Percentiles rank a stretch among this genome's conserved stretches.
These are phyloP conservation scores for Anthracocystis walkeri DNA, from an alignment of 1,284 basidiomycete species.

Conservation along the genomic window DNA sequence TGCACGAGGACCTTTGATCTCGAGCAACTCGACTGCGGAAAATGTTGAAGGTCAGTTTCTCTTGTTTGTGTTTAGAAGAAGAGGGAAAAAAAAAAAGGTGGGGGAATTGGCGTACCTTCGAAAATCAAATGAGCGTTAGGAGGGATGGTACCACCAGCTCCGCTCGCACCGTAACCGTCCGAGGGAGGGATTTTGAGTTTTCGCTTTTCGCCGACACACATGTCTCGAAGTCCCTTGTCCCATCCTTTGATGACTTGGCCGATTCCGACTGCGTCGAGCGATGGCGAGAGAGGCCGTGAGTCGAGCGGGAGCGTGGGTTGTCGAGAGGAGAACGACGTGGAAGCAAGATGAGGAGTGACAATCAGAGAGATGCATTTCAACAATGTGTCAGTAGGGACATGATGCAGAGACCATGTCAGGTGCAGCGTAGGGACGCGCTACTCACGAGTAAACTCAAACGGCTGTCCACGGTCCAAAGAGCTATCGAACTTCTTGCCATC, in stretches of 20 bases:
- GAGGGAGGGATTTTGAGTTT: slow-evolving; percentile 73
- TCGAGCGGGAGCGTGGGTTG: no score
- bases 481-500: slow-evolving; percentile 85
- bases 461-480: slow-evolving; percentile 75
- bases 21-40: slow-evolving; percentile 47
- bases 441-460: slow-evolving; percentile 72
- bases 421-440: neutral
- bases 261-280: slow-evolving; percentile 74
- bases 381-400: no score
- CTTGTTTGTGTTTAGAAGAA: neutral
- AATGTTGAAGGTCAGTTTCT: neutral
- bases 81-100: neutral
- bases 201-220: slow-evolving; percentile 91
- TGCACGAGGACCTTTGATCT: slow-evolving; percentile 47
- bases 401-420: neutral
- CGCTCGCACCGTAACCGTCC: slow-evolving; percentile 76
- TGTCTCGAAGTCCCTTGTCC: slow-evolving; percentile 74
- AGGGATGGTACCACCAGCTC: slow-evolving; percentile 83
- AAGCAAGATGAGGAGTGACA: no score
- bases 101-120: slow-evolving; percentile 77
- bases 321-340: neutral
- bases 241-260: slow-evolving; percentile 82
- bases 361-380: no score
- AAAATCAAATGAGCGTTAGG: slow-evolving; percentile 86
- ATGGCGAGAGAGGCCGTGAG: no score